A percentile compares a stretch with the other conserved stretches of the same genome.
These are phyloP conservation scores for Aspergillus sp. DNA, from an alignment of 2,329 filamentous ascomycete genomes.

Conservation along the genomic window DNA sequence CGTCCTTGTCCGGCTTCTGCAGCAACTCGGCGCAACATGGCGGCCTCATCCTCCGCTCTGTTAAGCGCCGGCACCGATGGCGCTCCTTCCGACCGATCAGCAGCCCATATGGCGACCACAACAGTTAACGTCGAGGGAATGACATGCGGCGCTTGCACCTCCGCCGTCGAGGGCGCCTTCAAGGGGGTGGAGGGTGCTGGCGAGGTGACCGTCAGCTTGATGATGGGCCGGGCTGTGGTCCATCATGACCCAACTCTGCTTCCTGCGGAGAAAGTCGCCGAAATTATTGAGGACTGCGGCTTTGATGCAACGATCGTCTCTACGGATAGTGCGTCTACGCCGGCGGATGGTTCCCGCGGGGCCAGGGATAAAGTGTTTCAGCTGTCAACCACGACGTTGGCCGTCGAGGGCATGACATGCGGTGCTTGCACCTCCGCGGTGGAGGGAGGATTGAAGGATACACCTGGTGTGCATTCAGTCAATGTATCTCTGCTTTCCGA, in stretches of 20 bases:
- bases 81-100: slow-evolving; percentile 27
- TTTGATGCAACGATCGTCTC: slow-evolving; percentile 91
- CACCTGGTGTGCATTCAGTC: slow-evolving; percentile 71
- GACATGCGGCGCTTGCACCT: slow-evolving; percentile 89
- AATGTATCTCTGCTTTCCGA: slow-evolving; percentile 83
- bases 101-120: slow-evolving; percentile 78
- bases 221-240: slow-evolving; percentile 94
- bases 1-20: slow-evolving; percentile 17
- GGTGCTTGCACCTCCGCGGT: slow-evolving; percentile 85
- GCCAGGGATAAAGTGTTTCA: slow-evolving; percentile 31
- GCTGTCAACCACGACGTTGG: slow-evolving; percentile 70
- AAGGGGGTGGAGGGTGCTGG: slow-evolving; percentile 77
- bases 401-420: slow-evolving; percentile 87
- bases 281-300: slow-evolving; percentile 86
- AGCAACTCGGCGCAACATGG: slow-evolving; percentile 19
- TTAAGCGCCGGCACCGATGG: slow-evolving; percentile 21
- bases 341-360: slow-evolving; percentile 40
- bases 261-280: slow-evolving; percentile 72
- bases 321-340: slow-evolving; percentile 68
- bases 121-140: slow-evolving; percentile 87
- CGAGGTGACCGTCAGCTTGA: slow-evolving; percentile 85
- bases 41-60: slow-evolving; percentile 22
- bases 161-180: slow-evolving; percentile 91
- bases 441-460: slow-evolving; percentile 75
- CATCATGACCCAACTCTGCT: slow-evolving; percentile 80